Conservation (phyloP, 129 eudicot species). For the sunflower (Helianthus annuus) region HanXRQr2.0-SUNRISE NC_035445.2:45212997-45213496, state of each 20-base stretch:
- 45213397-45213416: constrained; percentile 2
- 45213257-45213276: constrained; percentile 2
- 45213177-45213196: constrained; percentile 62
- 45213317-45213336: constrained; percentile 9
- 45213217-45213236: constrained; percentile 77
- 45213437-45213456: constrained; percentile 84
- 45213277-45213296: not conserved
- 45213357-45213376: not conserved
- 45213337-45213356: not conserved
- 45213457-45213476: constrained; percentile 58
- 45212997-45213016: not conserved
- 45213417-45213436: constrained; percentile 30
- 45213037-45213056: constrained; percentile 1
- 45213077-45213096: not conserved
- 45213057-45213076: constrained; percentile 9
- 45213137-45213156: constrained; percentile 66
- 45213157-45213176: constrained; percentile 68
- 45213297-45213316: not conserved
- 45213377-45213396: not conserved
- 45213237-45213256: constrained; percentile 49
- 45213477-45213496: constrained; percentile 88
- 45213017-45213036: not conserved
- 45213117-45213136: constrained; percentile 79
- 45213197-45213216: constrained; percentile 72
- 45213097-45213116: constrained; percentile 6